These are phyloP conservation scores for Trichoderma brevicompactum DNA, from an alignment of 2,329 filamentous ascomycete genomes.

Conservation along the genomic window DNA sequence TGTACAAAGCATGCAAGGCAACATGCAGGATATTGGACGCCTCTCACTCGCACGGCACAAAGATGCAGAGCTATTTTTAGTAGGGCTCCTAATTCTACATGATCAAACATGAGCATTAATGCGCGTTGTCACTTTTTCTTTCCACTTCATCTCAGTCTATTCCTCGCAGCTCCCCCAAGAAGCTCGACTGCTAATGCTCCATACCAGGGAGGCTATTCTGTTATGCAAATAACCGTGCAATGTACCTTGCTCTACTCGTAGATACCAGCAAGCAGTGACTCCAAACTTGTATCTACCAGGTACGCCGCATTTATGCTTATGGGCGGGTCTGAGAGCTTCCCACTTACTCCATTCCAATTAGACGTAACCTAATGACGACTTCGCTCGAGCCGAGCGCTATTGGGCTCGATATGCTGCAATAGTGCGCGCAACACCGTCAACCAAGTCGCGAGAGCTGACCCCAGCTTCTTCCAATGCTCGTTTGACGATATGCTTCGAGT, in stretches of 20 bases:
- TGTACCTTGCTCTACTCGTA: background rate
- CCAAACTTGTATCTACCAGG: background rate
- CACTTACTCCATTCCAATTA: background rate
- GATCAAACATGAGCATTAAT: background rate
- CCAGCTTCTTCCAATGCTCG: slow-evolving; percentile 4
- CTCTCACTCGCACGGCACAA: background rate
- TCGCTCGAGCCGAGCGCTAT: slow-evolving; percentile 4
- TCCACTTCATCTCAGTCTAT: background rate
- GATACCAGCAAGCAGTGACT: no score
- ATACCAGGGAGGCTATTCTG: background rate
- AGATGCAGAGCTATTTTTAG: background rate
- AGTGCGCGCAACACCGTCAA: slow-evolving; percentile 3
- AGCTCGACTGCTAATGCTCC: background rate
- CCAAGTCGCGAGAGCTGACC: background rate
- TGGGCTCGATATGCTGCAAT: slow-evolving; percentile 10
- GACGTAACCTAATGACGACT: slow-evolving; percentile 21
- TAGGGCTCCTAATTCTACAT: background rate
- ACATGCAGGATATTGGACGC: background rate
- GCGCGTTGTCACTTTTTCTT: background rate
- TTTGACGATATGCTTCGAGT: slow-evolving; percentile 21
- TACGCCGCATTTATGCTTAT: slow-evolving; percentile 25
- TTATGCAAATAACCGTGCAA: slow-evolving; percentile 9
- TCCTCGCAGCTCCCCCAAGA: background rate
- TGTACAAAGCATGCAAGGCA: background rate
- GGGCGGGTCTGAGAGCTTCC: slow-evolving; percentile 23